Conservation (phyloP, 805 yeast species). For the Kuraishia hungarica region DNA sequence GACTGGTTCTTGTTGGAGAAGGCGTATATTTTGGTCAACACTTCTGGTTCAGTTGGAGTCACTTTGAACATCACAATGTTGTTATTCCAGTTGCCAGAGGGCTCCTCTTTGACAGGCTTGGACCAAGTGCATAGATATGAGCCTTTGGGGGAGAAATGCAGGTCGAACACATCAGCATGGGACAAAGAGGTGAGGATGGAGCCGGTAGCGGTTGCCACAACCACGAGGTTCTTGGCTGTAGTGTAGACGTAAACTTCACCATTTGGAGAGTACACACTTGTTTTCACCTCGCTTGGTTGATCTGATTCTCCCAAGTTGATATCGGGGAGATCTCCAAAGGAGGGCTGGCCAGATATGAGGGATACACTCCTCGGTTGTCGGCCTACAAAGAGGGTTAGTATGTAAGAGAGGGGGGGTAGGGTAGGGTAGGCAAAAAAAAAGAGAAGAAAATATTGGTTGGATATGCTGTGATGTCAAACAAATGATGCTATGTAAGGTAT, state of each 20-base stretch:
- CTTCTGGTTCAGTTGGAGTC: constrained; percentile 11
- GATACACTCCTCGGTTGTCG: constrained; percentile 53
- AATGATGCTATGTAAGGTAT: too few relatives aligned
- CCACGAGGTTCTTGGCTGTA: constrained; percentile 49
- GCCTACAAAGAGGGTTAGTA: constrained; percentile 19
- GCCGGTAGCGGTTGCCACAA: constrained; percentile 50
- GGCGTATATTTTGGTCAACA: constrained; percentile 31
- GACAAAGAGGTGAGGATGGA: constrained; percentile 38
- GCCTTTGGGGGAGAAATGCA: constrained; percentile 86
- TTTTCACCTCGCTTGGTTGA: constrained; percentile 38
- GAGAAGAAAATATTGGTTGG: too few relatives aligned
- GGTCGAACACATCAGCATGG: constrained; percentile 64
- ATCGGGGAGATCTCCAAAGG: constrained; percentile 14
- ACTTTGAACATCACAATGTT: constrained; percentile 75
- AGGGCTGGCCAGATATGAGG: constrained; percentile 39
- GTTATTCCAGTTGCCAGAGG: constrained; percentile 59
- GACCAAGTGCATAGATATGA: constrained; percentile 82
- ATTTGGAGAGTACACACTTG: constrained; percentile 57
- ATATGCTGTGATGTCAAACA: too few relatives aligned
- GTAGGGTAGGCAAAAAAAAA: too few relatives aligned
- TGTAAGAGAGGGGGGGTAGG: not conserved
- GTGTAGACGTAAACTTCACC: constrained; percentile 69
- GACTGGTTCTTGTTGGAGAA: constrained; percentile 77
- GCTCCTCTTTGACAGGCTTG: constrained; percentile 66
- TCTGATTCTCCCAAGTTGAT: constrained; percentile 15